Evolutionary conservation across 331 rosid species (phyloP), one percentile per base, ranked within the genome.

Genomic region (Saraca asoca): DNA sequence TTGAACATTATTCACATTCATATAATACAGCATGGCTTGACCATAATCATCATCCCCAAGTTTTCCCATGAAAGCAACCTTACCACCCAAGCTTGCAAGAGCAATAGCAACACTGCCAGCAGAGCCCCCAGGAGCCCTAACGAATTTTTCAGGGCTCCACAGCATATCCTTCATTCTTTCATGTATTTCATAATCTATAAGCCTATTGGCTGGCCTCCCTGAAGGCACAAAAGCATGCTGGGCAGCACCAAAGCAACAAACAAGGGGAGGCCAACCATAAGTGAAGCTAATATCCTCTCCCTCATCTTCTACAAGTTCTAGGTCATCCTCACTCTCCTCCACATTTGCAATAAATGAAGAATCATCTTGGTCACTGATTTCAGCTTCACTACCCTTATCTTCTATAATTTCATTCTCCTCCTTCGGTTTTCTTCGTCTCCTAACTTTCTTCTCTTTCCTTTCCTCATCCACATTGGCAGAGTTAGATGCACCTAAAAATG

Each of bases 61-160:
- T 75, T 89, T 93, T 74, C 98, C 98, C 98, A 93, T 93, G 78
- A 93, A 85, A 69, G 94, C 96, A 51, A 90, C 96, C 77, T 86
- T 93, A 57, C 95, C 96, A 7, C 98, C 98, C 75, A 93, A 78
- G 72, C 75, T 80, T 19, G 98, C 88, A 72, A 93, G 96, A 39
- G 96, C 95, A 78, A 93, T 81, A 9, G 96, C 94, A 61, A 93
- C 95, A 45, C 84, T 84, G 61, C 96, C 88, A 8, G 95, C 95
- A 38, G 84, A 90, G 24, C 88, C 83, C 19, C 96, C 98, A 3
- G 96, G 98, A 56, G 98, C 77, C 82, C 96, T 84, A 29, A 85
- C 64, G 67, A 82, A 93, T 17, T 79, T 85, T 54, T 90, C 90
- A 10, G 95, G 98, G 55, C 86, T 80, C 98, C 96, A 93, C 7